A percentile compares a stretch with the other conserved stretches of the same genome.
Conservation (phyloP, 208 protist species). For the Trypanosoma lewisi region DNA sequence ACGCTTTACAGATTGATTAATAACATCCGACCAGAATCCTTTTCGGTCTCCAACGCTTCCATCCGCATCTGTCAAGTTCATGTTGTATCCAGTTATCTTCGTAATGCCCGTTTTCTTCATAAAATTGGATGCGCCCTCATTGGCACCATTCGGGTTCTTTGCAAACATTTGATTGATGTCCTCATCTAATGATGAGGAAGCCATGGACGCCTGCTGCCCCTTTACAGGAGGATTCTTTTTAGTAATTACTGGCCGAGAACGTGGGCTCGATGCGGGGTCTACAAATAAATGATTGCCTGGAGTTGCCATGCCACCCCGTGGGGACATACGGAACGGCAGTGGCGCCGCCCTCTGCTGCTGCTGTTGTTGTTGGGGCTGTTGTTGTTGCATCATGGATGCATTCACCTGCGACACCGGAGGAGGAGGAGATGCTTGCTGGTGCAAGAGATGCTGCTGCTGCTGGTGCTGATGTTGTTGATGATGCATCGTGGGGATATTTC, state of each 20-base stretch:
- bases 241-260: constrained; percentile 22
- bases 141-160: constrained; percentile 3
- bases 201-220: neutral
- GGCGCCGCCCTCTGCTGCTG: constrained; percentile 7
- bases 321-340: neutral
- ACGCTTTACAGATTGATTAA: neutral
- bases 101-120: constrained; percentile 44
- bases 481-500: neutral
- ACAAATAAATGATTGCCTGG: constrained; percentile 42
- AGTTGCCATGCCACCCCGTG: neutral
- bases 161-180: constrained; percentile 18
- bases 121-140: constrained; percentile 33
- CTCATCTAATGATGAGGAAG: constrained; percentile 5
- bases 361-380: constrained; percentile 7
- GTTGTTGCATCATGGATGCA: neutral
- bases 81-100: constrained; percentile 52
- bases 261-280: constrained; percentile 31
- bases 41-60: neutral
- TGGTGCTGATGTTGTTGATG: constrained; percentile 12
- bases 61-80: constrained; percentile 9
- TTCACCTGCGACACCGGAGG: neutral
- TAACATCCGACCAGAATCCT: constrained; percentile 11
- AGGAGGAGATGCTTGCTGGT: neutral
- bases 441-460: constrained; percentile 21
- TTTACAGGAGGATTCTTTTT: constrained; percentile 17